phyloP scores from a whole-genome alignment of 371 early-diverging fungal genomes.

The Mucor circinelloides region DNA sequence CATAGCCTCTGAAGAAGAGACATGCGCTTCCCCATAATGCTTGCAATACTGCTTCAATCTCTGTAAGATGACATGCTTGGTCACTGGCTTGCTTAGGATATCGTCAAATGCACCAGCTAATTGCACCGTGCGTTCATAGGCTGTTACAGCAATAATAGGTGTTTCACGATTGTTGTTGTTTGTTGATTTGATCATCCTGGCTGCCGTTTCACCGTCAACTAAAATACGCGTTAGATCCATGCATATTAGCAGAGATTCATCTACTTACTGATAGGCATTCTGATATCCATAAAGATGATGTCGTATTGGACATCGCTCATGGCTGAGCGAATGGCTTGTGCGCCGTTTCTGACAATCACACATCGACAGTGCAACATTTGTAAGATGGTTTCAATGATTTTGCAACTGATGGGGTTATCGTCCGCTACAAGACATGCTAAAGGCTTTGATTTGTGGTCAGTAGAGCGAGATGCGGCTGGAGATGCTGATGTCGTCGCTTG shows the following conservation, averaged over 20 bases:
- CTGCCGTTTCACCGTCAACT: slow-evolving; percentile 91
- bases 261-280: slow-evolving; percentile 87
- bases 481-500: not conserved
- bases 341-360: slow-evolving; percentile 87
- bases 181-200: slow-evolving; percentile 94
- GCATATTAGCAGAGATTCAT: too few species aligned
- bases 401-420: slow-evolving; percentile 88
- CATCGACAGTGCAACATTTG: slow-evolving; percentile 75
- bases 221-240: too few species aligned
- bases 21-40: not conserved
- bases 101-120: slow-evolving; percentile 72
- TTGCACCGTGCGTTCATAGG: slow-evolving; percentile 65
- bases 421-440: slow-evolving; percentile 80
- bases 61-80: slow-evolving; percentile 59
- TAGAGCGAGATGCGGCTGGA: not conserved
- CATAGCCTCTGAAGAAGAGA: not conserved
- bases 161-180: slow-evolving; percentile 76
- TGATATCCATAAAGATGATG: slow-evolving; percentile 90
- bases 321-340: slow-evolving; percentile 87
- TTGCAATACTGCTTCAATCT: slow-evolving; percentile 53
- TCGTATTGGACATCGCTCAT: slow-evolving; percentile 90
- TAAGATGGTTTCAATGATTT: slow-evolving; percentile 87
- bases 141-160: slow-evolving; percentile 75
- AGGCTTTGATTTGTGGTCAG: slow-evolving; percentile 6
- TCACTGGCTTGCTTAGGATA: slow-evolving; percentile 74